Evolutionary conservation across 441 rosid genomes (phyloP).

Genomic region (Gossypium schwendimanii): DNA sequence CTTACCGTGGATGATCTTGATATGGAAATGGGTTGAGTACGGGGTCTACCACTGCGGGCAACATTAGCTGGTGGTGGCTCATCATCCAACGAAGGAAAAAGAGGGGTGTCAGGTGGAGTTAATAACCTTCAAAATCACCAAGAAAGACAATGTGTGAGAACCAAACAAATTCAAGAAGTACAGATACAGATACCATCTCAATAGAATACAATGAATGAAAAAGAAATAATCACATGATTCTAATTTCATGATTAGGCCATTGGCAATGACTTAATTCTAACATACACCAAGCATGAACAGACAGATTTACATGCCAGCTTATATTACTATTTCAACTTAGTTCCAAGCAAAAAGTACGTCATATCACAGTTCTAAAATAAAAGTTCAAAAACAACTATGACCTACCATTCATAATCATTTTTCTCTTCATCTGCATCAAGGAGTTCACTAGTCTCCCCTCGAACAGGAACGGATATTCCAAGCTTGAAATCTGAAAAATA

Average conservation of each 20-base stretch:
- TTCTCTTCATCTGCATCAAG: constrained; percentile 83
- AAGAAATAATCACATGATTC: neutral
- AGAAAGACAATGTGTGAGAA: constrained; percentile 28
- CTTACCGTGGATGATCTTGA: constrained; percentile 94
- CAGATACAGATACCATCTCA: constrained; percentile 8
- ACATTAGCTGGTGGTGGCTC: constrained; percentile 53
- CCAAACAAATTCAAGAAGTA: constrained; percentile 9
- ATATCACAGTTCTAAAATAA: neutral
- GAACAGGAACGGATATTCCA: constrained; percentile 24
- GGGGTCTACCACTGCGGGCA: constrained; percentile 74
- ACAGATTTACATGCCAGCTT: neutral
- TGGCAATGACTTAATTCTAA: constrained; percentile 10
- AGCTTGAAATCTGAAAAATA: constrained; percentile 73
- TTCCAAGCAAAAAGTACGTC: constrained; percentile 6
- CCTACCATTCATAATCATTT: constrained; percentile 97
- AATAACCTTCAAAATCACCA: constrained; percentile 65
- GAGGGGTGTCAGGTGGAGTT: constrained; percentile 98
- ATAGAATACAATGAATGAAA: constrained; percentile 9
- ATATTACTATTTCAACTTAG: constrained; percentile 1
- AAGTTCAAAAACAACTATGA: constrained; percentile 3
- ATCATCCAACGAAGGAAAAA: constrained; percentile 88
- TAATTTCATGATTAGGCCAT: neutral
- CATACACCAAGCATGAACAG: neutral
- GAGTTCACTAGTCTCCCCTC: constrained; percentile 83
- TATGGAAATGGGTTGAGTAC: constrained; percentile 81